Evolutionary conservation across 2,329 filamentous ascomycete genomes (phyloP), one percentile per base, ranked within the genome.

Genomic region (Phialophora verrucosa): DNA sequence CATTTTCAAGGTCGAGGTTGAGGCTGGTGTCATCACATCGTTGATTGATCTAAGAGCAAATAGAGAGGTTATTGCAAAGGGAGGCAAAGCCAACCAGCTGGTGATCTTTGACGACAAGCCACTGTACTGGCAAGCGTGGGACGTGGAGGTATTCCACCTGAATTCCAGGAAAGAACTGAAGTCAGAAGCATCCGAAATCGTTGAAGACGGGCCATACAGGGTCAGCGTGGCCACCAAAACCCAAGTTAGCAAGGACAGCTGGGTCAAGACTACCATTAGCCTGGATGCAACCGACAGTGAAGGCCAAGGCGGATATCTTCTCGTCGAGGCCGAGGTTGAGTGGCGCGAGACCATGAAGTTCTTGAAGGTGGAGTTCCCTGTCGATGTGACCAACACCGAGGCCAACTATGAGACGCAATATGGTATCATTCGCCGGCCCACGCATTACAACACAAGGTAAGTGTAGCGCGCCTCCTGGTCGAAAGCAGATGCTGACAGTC

Each of bases 331-430:
- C 59, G 92, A 96, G 72, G 91, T 98, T n/a, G 92, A 97, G 76
- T 99, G 95, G 95, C 91, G 90, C 72, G 95, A 99, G 78, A 92
- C 88, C 12, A 97, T 95, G 90, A 96, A 95, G 76, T 98, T 98
- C 84, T 86, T 99, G 75, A 99, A 99, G 83, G 94, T 98, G 59
- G 95, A 99, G 77, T 99, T 99, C 80, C 94, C 95, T 0, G 93
- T 97, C 69, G 90, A 96, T 74, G 85, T 98, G 69, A 87, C 88
- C 72, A 97, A 94, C 79, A 96, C 90, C 0, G 93, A 97, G 79
- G 95, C 95, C 35, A 91, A 89, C 12, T 99, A 99, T 77, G 95
- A 99, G 79, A 96, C 92, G 7, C 93, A 97, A 74, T 98, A 92
- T 75, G 94, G 94, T 72, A 88, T 97, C 72, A 89, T 95, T 69